phyloP scores from a whole-genome alignment of 805 yeast species.

The Zygosaccharomyces gambellarensis region DNA sequence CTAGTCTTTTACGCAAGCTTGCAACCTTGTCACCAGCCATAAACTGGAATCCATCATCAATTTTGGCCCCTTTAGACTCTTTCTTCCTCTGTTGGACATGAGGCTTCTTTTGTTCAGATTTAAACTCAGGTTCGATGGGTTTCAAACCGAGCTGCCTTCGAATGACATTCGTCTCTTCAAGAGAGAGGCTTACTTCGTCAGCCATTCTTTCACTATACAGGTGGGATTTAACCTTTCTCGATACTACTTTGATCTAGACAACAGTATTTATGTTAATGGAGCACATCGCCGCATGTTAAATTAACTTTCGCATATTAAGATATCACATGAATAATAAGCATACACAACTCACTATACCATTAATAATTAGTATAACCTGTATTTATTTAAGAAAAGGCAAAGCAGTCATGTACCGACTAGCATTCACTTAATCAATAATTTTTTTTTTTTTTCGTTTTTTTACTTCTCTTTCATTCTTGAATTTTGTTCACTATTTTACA shows the following conservation, averaged over 20 bases:
- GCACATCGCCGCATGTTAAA: background rate
- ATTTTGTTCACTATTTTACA: background rate
- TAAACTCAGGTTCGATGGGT: conserved; percentile 30
- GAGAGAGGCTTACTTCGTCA: conserved; percentile 27
- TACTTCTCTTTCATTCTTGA: background rate
- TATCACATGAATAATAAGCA: conserved; percentile 1
- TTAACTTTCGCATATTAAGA: background rate
- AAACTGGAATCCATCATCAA: conserved; percentile 4
- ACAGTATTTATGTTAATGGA: background rate
- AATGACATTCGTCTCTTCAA: conserved; percentile 43
- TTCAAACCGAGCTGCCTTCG: conserved; percentile 39
- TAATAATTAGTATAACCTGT: conserved; percentile 4
- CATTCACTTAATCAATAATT: background rate
- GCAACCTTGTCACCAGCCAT: conserved; percentile 12
- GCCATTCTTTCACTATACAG: conserved; percentile 12
- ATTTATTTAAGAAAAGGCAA: background rate
- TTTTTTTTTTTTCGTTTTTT: background rate
- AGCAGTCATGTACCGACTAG: background rate
- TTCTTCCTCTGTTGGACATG: background rate
- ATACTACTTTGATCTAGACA: background rate
- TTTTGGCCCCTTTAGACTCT: background rate
- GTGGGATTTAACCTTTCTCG: background rate
- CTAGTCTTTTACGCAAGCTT: conserved; percentile 23
- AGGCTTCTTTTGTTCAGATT: background rate
- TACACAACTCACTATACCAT: conserved; percentile 5